Percentiles rank a stretch among this genome's conserved stretches.
Conservation (phyloP, 2,329 filamentous ascomycete species). For the Achaetomium macrosporum region DNA sequence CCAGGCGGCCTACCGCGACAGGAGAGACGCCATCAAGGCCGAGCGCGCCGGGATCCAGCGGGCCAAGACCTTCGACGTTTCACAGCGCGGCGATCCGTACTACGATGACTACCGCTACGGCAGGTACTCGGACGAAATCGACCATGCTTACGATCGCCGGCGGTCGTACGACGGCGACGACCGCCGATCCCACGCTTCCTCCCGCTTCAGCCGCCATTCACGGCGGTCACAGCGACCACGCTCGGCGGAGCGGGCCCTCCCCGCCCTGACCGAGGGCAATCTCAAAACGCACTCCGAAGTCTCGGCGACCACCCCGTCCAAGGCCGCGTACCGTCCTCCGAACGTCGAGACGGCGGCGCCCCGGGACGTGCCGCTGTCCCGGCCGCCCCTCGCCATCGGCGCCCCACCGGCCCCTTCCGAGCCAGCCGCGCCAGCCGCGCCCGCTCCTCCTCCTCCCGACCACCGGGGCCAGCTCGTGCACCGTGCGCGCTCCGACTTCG, state of each 20-base stretch:
- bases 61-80: conserved; percentile 50
- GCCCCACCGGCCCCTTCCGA: conserved; percentile 12
- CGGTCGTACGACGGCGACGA: conserved; percentile 28
- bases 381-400: conserved; percentile 31
- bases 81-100: conserved; percentile 20
- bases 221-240: conserved; percentile 32
- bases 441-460: conserved; percentile 20
- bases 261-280: conserved; percentile 47
- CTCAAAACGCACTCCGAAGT: conserved; percentile 50
- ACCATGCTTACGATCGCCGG: conserved; percentile 26
- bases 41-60: conserved; percentile 52
- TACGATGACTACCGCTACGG: conserved; percentile 28
- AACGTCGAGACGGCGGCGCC: conserved; percentile 41
- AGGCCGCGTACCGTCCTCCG: conserved; percentile 32
- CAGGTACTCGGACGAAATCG: conserved; percentile 21
- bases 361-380: conserved; percentile 39
- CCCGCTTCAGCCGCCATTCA: conserved; percentile 37
- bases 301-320: conserved; percentile 43
- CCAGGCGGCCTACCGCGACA: conserved; percentile 78
- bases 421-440: neutral
- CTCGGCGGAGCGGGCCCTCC: conserved; percentile 29
- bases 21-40: conserved; percentile 74
- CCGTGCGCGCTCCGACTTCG: conserved; percentile 37
- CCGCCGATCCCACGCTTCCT: conserved; percentile 27
- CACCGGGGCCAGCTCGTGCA: conserved; percentile 29